Evolutionary conservation across 768 basidiomycete species (phyloP), one percentile per base, ranked within the genome.

Genomic region (Russula sp.): DNA sequence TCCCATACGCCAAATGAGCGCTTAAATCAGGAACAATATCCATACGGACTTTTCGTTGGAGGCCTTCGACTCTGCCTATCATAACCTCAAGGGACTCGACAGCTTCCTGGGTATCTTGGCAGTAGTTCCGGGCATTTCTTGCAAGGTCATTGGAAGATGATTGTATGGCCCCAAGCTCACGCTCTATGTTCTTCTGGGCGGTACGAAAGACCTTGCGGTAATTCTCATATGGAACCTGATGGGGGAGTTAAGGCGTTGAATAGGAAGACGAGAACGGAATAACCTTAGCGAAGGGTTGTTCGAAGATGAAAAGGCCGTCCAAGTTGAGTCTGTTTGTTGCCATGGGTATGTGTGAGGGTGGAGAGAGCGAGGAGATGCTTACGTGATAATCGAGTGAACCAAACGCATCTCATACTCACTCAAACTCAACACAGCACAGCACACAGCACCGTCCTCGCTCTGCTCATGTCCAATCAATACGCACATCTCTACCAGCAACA

Each of bases 141-240:
- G 76, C 77, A n/a, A 93, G 75, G 35, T 93, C 90, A 45, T 74
- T 79, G 6, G 84, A 75, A 22, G 78, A 67, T 29, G 77, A 75
- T 65, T 86, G 84, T 14, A 88, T 76, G 32, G 80, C 76, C 16
- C 78, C 80, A 45, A 90, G 72, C 68, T 94, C 92, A 60, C 87
- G 84, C 73, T 95, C 93, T 58, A 93, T 84, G 64, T 85, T 80
- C 74, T 84, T 85, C 71, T 93, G 90, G 0, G 87, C 85, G 18
- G 85, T 81, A 38, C 92, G 84, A 70, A 95, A 94, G n/a, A 87
- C 80, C 74, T 88, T 90, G 68, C 90, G 85, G 69, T 92, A 90
- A 67, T 88, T 88, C 76, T 95, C 93, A 73, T 87, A 90, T 11
- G 93, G 93, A 13, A 93, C 90, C 93, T 95, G 66, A 36, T 35